Evolutionary conservation across 306 rosid genomes (phyloP).

Genomic region (barrel medic (Medicago truncatula)): MtrunA17r5.0-ANR NC_053047.1:32803501-32804000

Average conservation of each 20-base stretch:
- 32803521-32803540: conserved; percentile 84
- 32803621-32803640: neutral
- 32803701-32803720: conserved; percentile 7
- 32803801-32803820: neutral
- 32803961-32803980: too few species aligned
- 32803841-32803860: too few species aligned
- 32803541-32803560: conserved; percentile 93
- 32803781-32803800: neutral
- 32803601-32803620: conserved; percentile 26
- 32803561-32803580: conserved; percentile 73
- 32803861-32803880: too few species aligned
- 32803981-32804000: too few species aligned
- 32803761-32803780: neutral
- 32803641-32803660: neutral
- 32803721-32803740: neutral
- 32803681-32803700: neutral
- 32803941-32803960: too few species aligned
- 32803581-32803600: conserved; percentile 35
- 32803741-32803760: conserved; percentile 11
- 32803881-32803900: too few species aligned
- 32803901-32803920: too few species aligned
- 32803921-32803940: too few species aligned
- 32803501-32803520: conserved; percentile 93
- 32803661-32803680: neutral
- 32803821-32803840: too few species aligned